Evolutionary conservation across 345 rosid species (phyloP).

Genomic region (Euphorbia peplus): DNA sequence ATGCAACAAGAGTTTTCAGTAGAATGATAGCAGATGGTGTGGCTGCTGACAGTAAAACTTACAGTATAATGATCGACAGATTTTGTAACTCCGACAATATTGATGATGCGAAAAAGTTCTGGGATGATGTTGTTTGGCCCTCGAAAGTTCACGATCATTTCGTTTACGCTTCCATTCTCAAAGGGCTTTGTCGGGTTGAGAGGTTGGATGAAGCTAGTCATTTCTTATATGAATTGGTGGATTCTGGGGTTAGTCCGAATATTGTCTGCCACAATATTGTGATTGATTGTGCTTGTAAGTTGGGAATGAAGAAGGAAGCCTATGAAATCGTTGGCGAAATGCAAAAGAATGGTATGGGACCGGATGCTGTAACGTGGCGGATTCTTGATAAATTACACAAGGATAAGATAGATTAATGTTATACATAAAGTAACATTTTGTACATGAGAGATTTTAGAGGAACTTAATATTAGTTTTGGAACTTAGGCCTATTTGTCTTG

Average conservation of each 20-base stretch:
- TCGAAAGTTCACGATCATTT: slow-evolving; percentile 63
- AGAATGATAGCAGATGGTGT: slow-evolving; percentile 52
- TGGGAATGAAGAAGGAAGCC: slow-evolving; percentile 72
- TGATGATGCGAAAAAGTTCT: slow-evolving; percentile 64
- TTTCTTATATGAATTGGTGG: slow-evolving; percentile 73
- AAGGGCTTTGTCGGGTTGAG: slow-evolving; percentile 61
- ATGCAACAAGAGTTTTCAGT: slow-evolving; percentile 49
- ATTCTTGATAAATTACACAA: slow-evolving; percentile 65
- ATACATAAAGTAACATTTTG: slow-evolving; percentile 11
- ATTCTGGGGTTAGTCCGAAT: slow-evolving; percentile 65
- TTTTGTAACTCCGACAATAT: slow-evolving; percentile 43
- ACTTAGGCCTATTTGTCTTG: too few relatives aligned
- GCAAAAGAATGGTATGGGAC: slow-evolving; percentile 60
- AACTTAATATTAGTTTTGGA: too few relatives aligned
- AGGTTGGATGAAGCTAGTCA: slow-evolving; percentile 61
- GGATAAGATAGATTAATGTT: slow-evolving; percentile 5
- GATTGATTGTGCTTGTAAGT: slow-evolving; percentile 65
- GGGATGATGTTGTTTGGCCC: slow-evolving; percentile 83
- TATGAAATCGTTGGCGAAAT: slow-evolving; percentile 72
- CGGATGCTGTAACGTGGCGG: slow-evolving; percentile 91
- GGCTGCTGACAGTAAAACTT: slow-evolving; percentile 45
- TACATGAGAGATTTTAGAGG: too few relatives aligned
- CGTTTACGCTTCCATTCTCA: slow-evolving; percentile 75
- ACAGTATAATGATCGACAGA: slow-evolving; percentile 55
- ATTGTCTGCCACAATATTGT: slow-evolving; percentile 62